These are phyloP conservation scores for Beauveria rudraprayagi DNA, from an alignment of 2,329 filamentous ascomycete genomes.

Conservation along the genomic window DNA sequence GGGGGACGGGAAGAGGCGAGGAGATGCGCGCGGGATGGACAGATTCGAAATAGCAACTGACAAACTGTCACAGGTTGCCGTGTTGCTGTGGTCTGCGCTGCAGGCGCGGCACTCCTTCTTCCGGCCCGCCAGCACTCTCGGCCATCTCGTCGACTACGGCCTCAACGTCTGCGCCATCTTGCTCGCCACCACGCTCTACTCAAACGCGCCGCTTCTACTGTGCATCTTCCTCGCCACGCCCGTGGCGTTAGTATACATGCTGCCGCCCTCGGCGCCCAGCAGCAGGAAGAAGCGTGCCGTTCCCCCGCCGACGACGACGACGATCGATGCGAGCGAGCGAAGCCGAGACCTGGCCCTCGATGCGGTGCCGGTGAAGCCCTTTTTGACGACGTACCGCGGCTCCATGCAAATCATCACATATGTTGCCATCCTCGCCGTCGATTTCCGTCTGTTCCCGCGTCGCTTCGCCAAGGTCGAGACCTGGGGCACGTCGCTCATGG, in stretches of 20 bases:
- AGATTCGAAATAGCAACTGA: neutral
- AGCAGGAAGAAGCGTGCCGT: conserved; percentile 40
- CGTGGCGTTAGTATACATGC: conserved; percentile 52
- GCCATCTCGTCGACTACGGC: conserved; percentile 71
- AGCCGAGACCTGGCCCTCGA: conserved; percentile 16
- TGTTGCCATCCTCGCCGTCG: conserved; percentile 88
- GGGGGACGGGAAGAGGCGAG: no score
- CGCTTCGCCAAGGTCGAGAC: conserved; percentile 97
- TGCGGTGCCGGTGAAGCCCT: conserved; percentile 73
- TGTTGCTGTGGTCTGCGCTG: conserved; percentile 81
- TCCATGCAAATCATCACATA: conserved; percentile 88
- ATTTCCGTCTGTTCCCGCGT: conserved; percentile 86
- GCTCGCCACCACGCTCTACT: conserved; percentile 80
- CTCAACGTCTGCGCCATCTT: conserved; percentile 78
- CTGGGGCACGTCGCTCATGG: conserved; percentile 99
- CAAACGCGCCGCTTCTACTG: conserved; percentile 64
- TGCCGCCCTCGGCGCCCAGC: conserved; percentile 30
- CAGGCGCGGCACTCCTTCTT: conserved; percentile 83
- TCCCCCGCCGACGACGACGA: conserved; percentile 36
- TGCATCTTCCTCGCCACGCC: conserved; percentile 67
- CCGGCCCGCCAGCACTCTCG: conserved; percentile 59
- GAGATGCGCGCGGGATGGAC: neutral
- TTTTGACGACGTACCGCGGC: conserved; percentile 85
- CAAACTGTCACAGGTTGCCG: conserved; percentile 52
- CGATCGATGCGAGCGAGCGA: conserved; percentile 19